Base-by-base conservation (phyloP, 2,329 filamentous ascomycete genomes). In the Parasarocladium wereldwijsianum region DNA sequence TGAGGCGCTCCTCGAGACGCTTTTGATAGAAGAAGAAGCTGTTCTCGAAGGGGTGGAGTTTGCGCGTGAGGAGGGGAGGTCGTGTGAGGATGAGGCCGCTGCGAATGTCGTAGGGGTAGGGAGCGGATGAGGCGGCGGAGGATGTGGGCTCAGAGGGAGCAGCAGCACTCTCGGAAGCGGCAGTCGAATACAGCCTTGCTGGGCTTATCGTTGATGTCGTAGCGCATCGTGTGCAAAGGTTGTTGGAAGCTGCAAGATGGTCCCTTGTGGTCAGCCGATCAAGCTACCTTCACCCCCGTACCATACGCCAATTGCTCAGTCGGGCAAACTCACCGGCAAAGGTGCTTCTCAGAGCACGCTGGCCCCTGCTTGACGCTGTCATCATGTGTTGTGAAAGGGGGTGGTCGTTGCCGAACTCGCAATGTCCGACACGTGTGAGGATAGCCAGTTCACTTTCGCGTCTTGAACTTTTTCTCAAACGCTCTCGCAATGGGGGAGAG, bases 21-120 rank as follows among this genome's bases (percentile, higher is more conserved):
- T 87, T 87, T 60, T 98, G 90, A 61, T 98, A 98, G 52, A 98
- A 85, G 64, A 79, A 93, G 59, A 79, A 96, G 39, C 87, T 68
- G 48, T 84, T 80, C 56, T 98, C 90, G 56, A 98, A 96, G 9
- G 82, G 66, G 19, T 80, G 81, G 32, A 87, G 75, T 36, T 78
- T 66, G 41, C 81, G 78, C 16, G 90, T 96, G 45, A 98, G 66
- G 35, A 92, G 63, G 6, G 90, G 90, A 27, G 90, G 73, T 17
- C 90, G 83, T 26, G 85, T 90, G 38, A 98, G 73, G 42, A 96
- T 72, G 35, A 94, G 66, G 39, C 83, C 80, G 34, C 66, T 63
- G 34, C 58, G 61, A 49, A 74, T 60, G 39, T 58, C 55, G 54
- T 68, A 69, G 31, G 47, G 39, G 14, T 26, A 26, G 18, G 12